phyloP scores from a whole-genome alignment of 805 yeast genomes.

The Pichia gijzeniarum region DNA sequence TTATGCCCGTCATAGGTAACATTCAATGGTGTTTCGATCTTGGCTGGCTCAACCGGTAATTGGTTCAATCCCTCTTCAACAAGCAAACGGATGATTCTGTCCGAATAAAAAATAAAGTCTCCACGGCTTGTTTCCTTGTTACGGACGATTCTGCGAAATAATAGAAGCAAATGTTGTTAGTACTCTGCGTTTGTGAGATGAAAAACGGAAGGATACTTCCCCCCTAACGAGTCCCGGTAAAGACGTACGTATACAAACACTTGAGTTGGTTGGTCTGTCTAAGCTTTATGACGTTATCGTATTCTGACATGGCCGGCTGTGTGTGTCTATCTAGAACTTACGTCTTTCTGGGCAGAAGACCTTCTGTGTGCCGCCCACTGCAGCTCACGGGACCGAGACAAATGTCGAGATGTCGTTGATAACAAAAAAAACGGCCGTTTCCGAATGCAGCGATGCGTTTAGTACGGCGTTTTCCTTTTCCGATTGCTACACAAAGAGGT shows the following conservation, averaged over 20 bases:
- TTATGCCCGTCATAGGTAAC: conserved; percentile 66
- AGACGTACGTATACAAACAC: conserved; percentile 65
- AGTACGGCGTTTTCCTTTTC: neutral
- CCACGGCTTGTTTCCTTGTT: conserved; percentile 74
- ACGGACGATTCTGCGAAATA: conserved; percentile 59
- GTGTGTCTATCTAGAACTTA: too few species aligned
- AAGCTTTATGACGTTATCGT: conserved; percentile 56
- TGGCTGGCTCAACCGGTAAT: conserved; percentile 71
- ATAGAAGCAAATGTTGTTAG: neutral
- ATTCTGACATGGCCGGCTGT: conserved; percentile 12
- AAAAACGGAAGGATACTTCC: too few species aligned
- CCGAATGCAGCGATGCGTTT: too few species aligned
- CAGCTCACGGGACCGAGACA: too few species aligned
- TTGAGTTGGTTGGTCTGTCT: conserved; percentile 86
- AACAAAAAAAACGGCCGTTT: neutral
- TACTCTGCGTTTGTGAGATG: neutral
- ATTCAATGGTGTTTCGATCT: conserved; percentile 73
- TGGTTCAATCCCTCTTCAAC: conserved; percentile 96
- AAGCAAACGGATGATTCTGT: conserved; percentile 84
- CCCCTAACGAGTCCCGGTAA: too few species aligned
- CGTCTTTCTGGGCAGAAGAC: too few species aligned
- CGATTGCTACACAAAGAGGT: too few species aligned
- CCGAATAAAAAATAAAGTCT: conserved; percentile 92
- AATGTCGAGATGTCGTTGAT: too few species aligned
- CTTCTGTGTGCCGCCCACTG: too few species aligned